A percentile compares a stretch with the other conserved stretches of the same genome.
phyloP scores from a whole-genome alignment of 176 grass and related monocot genomes.

The Eleusine indica region DNA sequence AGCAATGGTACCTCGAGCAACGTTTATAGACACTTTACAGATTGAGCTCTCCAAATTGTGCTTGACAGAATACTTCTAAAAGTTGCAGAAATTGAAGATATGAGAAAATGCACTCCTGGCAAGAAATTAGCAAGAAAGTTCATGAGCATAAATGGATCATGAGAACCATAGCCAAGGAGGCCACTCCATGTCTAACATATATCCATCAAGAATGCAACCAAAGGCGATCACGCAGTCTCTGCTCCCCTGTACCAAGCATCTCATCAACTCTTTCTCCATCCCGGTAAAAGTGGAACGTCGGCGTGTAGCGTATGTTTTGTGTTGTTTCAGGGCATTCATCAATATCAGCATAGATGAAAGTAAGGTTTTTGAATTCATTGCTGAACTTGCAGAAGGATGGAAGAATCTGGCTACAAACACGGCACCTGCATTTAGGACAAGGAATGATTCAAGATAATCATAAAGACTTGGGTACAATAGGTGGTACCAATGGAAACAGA shows the following conservation, averaged over 20 bases:
- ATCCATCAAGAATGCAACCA: constrained; percentile 81
- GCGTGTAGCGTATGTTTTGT: constrained; percentile 79
- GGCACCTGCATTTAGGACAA: constrained; percentile 54
- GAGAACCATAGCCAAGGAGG: neutral
- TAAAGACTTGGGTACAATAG: neutral
- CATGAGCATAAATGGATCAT: constrained; percentile 11
- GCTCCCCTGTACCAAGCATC: constrained; percentile 84
- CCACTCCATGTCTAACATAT: neutral
- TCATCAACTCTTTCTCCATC: constrained; percentile 89
- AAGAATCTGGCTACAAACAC: constrained; percentile 74
- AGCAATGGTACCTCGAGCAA: neutral
- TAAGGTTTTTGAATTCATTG: constrained; percentile 83
- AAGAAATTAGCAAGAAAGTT: neutral
- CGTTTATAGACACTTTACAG: neutral
- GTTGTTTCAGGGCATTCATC: constrained; percentile 92
- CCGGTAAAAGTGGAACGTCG: constrained; percentile 83
- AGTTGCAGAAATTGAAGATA: neutral
- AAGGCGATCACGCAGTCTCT: constrained; percentile 79
- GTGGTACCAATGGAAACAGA: neutral
- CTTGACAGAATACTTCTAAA: neutral
- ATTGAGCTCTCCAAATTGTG: neutral
- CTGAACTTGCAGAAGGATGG: constrained; percentile 72
- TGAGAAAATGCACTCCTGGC: neutral
- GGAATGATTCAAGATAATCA: constrained; percentile 6
- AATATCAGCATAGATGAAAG: constrained; percentile 85